Evolutionary conservation across 306 rosid genomes (phyloP).

Genomic region (Pachyrhizus erosus): DNA sequence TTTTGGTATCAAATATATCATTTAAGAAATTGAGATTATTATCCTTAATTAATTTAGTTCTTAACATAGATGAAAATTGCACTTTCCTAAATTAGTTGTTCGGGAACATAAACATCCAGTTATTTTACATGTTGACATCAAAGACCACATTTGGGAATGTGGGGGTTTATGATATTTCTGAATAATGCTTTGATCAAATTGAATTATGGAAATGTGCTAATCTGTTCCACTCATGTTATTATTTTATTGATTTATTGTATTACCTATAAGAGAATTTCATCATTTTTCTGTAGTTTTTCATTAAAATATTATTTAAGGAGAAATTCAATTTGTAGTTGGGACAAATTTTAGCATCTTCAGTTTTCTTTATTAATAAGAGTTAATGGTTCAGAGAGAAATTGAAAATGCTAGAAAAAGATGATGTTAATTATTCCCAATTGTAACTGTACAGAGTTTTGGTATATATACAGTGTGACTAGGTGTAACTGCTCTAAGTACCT

Average conservation of each 20-base stretch:
- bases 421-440: too few relatives aligned
- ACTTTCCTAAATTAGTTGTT: not conserved
- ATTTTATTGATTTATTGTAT: conserved; percentile 10
- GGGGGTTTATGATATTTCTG: conserved; percentile 8
- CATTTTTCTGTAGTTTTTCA: not conserved
- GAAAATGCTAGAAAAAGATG: too few relatives aligned
- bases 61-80: not conserved
- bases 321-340: not conserved
- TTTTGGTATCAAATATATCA: not conserved
- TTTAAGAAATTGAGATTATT: not conserved
- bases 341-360: conserved; percentile 1
- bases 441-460: too few relatives aligned
- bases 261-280: not conserved
- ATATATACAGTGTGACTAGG: too few relatives aligned
- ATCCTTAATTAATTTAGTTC: not conserved
- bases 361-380: not conserved
- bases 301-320: not conserved
- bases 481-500: too few relatives aligned
- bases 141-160: not conserved
- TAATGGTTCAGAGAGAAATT: too few relatives aligned
- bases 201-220: conserved; percentile 18
- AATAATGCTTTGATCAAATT: not conserved
- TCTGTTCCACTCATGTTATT: not conserved
- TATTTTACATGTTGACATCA: not conserved
- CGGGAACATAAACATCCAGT: not conserved